Conservation (phyloP, 345 rosid species). For the Leavenworthia alabamica region DNA sequence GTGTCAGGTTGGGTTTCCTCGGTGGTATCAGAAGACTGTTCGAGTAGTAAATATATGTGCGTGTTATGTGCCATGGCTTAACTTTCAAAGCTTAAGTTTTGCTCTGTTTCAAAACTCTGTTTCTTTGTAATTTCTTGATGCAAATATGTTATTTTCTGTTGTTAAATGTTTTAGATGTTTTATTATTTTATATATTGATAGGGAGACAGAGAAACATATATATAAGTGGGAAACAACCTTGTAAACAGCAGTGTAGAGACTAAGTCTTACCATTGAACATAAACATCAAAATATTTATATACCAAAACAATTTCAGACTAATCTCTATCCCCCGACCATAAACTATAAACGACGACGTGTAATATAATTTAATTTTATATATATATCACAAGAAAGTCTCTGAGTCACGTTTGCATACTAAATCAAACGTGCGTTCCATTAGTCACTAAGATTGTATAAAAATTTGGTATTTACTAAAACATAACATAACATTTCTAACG, state of each 20-base stretch:
- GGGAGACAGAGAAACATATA: constrained; percentile 15
- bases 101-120: constrained; percentile 20
- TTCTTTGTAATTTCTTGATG: background rate
- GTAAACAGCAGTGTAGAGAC: constrained; percentile 14
- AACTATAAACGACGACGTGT: constrained; percentile 24
- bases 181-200: background rate
- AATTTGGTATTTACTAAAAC: background rate
- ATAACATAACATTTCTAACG: background rate
- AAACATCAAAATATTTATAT: constrained; percentile 13
- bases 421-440: constrained; percentile 32
- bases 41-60: constrained; percentile 9
- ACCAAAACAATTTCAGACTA: too few relatives aligned
- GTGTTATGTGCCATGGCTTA: constrained; percentile 4
- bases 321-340: constrained; percentile 26
- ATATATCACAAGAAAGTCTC: too few relatives aligned
- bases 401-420: too few relatives aligned
- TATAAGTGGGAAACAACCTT: constrained; percentile 29
- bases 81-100: constrained; percentile 30
- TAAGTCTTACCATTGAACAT: constrained; percentile 9
- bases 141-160: background rate
- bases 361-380: background rate
- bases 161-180: background rate
- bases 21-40: too few relatives aligned
- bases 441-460: constrained; percentile 13
- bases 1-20: too few relatives aligned